Evolutionary conservation across 2,329 filamentous ascomycete genomes (phyloP), one percentile per base, ranked within the genome.

Genomic region (Sclerotinia subarctica): DNA sequence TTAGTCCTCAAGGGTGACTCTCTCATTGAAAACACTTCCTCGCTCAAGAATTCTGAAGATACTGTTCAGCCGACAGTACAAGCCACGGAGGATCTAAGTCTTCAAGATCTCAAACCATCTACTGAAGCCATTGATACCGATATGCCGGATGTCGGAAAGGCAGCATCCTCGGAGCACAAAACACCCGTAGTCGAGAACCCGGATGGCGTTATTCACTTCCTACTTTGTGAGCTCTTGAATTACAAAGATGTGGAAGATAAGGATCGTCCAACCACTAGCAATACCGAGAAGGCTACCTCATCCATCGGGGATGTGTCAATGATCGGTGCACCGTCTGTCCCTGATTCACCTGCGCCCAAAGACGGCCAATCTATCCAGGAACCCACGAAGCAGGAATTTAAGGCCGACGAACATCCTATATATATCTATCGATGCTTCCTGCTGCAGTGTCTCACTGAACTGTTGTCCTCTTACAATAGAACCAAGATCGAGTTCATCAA

Each of bases 401-500:
- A 96, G 79, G 83, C 92, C 0, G 93, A 97, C 63, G 91, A 97
- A 46, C 93, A 99, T 78, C 93, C 94, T 0, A 97, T 97, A 69
- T 99, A 96, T 80, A 90, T 98, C 65, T 99, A 98, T 77, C 88
- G 95, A 59, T 97, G 94, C 81, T 97, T 98, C 81, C 82, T 99
- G 64, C 85, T 99, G 44, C 93, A 95, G 77, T 97, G 94, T 75
- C 82, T 99, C 51, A 90, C 93, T 0, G 95, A 99, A 79, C 86
- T 99, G 19, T 83, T 99, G 19, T 89, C 91, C 68, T 96, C 91
- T 75, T 99, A 98, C 81, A 97, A 93, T 73, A 89, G 93, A 66
- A 92, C 93, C 11, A 99, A 99, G 83, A 88, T 99, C 54, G 96
- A 99, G 77, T 98, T 99, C 77, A 97, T 99, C 82, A 98, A 97